A percentile compares a stretch with the other conserved stretches of the same genome.
Evolutionary conservation across 2,329 filamentous ascomycete genomes (phyloP).

Genomic region (Thielaviopsis populi): DNA sequence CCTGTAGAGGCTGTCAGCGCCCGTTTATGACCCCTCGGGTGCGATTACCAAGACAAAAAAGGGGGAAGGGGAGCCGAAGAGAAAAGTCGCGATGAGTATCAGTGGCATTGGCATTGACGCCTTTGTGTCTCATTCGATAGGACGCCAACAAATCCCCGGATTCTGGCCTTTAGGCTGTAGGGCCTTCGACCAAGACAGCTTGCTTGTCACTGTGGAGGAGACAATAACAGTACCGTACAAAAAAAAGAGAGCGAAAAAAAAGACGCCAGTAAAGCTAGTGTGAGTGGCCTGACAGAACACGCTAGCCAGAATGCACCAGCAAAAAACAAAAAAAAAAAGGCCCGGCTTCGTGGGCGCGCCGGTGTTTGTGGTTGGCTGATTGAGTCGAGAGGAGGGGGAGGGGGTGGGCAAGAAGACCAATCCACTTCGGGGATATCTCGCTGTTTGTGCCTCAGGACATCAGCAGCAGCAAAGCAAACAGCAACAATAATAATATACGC

Average conservation of each 20-base stretch:
- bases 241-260: too few relatives aligned
- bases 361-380: background rate
- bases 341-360: background rate
- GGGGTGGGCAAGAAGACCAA: background rate
- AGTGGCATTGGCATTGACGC: too few relatives aligned
- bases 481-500: background rate
- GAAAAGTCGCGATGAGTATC: background rate
- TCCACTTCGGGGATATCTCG: slow-evolving; percentile 8
- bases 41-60: background rate
- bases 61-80: background rate
- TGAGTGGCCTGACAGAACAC: background rate
- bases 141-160: background rate
- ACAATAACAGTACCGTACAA: background rate
- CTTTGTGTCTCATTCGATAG: too few relatives aligned
- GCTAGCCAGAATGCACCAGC: background rate
- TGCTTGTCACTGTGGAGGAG: background rate
- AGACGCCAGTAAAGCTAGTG: too few relatives aligned
- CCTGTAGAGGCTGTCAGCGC: background rate
- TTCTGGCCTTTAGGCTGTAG: background rate
- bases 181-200: background rate
- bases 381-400: background rate
- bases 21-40: background rate
- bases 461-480: background rate
- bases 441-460: background rate
- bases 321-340: background rate